These are phyloP conservation scores for Cucumis sativus DNA, from an alignment of 306 rosid genomes.

Conservation along the genomic window Cucumber_9930_V3 NC_026661.2:22304001-22304500, in stretches of 20 bases:
- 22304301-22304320: neutral
- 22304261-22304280: neutral
- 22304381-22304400: conserved; percentile 48
- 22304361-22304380: conserved; percentile 73
- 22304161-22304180: neutral
- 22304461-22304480: conserved; percentile 4
- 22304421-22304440: conserved; percentile 29
- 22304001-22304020: conserved; percentile 86
- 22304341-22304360: neutral
- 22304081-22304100: neutral
- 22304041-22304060: conserved; percentile 84
- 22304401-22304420: conserved; percentile 37
- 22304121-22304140: neutral
- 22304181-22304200: neutral
- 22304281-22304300: neutral
- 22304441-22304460: neutral
- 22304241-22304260: neutral
- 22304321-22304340: neutral
- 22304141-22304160: neutral
- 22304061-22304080: conserved; percentile 71
- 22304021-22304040: conserved; percentile 73
- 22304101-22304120: neutral
- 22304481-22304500: conserved; percentile 6
- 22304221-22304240: neutral
- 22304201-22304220: neutral